Evolutionary conservation across 108 stramenopile species (phyloP), one percentile per base, ranked within the genome.

Genomic region (Cylindrotheca fusiformis): DNA sequence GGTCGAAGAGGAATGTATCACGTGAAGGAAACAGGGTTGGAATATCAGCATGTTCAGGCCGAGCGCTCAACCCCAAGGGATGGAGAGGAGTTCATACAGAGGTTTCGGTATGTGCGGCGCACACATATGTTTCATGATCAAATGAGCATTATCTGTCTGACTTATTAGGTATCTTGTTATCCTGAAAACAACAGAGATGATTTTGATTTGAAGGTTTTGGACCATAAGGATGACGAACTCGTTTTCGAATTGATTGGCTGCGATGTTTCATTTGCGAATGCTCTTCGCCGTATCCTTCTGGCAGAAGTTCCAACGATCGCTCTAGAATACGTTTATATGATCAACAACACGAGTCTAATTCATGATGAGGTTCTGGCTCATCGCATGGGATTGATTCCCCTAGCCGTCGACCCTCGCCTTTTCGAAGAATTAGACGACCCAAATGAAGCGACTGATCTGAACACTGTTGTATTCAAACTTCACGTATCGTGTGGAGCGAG

Each of bases 291-390:
- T n/a, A 93, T 97, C 31, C 81, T 98, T 73, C 88, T 97, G 61
- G 76, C 88, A 4, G 97, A 99, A 76, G 80, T 94, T 30, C 88
- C 87, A 23, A 98, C 96, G 3, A 78, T 99, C 74, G 95, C 96
- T 8, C 79, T 99, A 25, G 97, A 99, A 68, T 63, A 94, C 30
- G 91, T 99, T 1, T 88, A 86, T 61, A 87, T 99, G 81, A 86
- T 84, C 76, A 90, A 94, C 57, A 99, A 99, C 68, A 90, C 96
- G 1, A 66, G 84, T 28, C 66, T 90, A 21, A 69, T 98, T 31
- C 94, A 96, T 56, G 98, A 99, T 71, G 98, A 99, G 78, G 94
- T 96, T 28, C 50, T 99, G 48, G 78, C 91, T 18, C 98, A 99
- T 69, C 84, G 98, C 4, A 44, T 99, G 64, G 98, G 98, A 20